phyloP scores from a whole-genome alignment of 352 stramenopile species.

The Phytophthora crassamura region DNA sequence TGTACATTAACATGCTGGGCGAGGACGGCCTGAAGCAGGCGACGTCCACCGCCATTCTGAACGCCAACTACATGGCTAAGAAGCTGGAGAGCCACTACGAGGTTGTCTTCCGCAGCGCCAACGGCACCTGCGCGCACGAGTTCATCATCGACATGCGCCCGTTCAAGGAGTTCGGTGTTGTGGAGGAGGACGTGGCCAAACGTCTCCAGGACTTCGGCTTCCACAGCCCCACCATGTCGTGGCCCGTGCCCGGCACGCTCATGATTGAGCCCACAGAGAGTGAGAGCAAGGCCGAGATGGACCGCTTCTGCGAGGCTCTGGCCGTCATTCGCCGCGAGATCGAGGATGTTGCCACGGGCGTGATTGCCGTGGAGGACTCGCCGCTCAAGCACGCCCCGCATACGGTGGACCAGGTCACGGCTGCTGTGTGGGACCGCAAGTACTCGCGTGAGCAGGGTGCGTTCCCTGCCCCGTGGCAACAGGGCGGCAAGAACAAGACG shows the following conservation, averaged over 20 bases:
- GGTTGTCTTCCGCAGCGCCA: constrained; percentile 96
- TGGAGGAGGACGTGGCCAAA: constrained; percentile 98
- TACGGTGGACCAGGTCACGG: constrained; percentile 95
- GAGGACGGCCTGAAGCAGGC: constrained; percentile 94
- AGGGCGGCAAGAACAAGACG: constrained; percentile 93
- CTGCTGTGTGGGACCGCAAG: constrained; percentile 93
- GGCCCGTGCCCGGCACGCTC: constrained; percentile 97
- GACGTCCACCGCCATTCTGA: constrained; percentile 97
- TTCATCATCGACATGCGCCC: constrained; percentile 99
- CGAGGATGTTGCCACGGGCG: constrained; percentile 94
- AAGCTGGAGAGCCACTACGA: constrained; percentile 94
- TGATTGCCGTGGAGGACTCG: constrained; percentile 91
- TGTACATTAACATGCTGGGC: constrained; percentile 99
- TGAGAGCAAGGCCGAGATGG: constrained; percentile 98
- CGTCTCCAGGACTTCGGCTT: constrained; percentile 99
- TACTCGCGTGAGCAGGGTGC: constrained; percentile 95
- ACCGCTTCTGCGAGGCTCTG: constrained; percentile 98
- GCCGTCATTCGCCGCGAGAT: constrained; percentile 98
- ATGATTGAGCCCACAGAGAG: constrained; percentile 99
- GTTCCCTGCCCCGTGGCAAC: constrained; percentile 96
- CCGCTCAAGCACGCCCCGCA: constrained; percentile 98
- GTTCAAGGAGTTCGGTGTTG: constrained; percentile 96
- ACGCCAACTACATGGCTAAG: constrained; percentile 99
- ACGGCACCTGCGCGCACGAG: constrained; percentile 99
- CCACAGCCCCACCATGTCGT: constrained; percentile 99